These are phyloP conservation scores for Garcia nutans DNA, from an alignment of 345 rosid species.

Conservation along the genomic window DNA sequence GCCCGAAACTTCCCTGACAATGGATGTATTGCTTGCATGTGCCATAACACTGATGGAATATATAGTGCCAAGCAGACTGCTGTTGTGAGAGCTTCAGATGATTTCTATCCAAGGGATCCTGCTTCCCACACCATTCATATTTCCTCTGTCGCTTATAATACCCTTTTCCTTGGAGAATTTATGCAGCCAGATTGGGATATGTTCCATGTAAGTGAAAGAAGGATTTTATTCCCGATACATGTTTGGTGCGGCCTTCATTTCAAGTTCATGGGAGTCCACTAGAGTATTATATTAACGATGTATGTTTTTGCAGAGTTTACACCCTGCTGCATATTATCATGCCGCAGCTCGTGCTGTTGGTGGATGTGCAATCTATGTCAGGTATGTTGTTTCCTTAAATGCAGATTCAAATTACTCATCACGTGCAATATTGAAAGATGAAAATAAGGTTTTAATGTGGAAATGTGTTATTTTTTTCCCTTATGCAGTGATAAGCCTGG, in stretches of 20 bases:
- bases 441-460: not conserved
- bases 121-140: conserved; percentile 97
- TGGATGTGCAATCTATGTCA: conserved; percentile 96
- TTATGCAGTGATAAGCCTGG: conserved; percentile 87
- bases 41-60: conserved; percentile 90
- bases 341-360: conserved; percentile 95
- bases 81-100: conserved; percentile 93
- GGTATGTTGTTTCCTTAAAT: conserved; percentile 36
- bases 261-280: not conserved
- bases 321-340: conserved; percentile 94
- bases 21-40: conserved; percentile 96
- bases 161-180: conserved; percentile 92
- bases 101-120: conserved; percentile 87
- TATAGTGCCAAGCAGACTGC: conserved; percentile 95
- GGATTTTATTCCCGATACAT: not conserved
- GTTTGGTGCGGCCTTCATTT: not conserved
- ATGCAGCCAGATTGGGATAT: conserved; percentile 99
- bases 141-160: conserved; percentile 87
- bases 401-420: not conserved
- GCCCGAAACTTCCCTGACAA: conserved; percentile 78
- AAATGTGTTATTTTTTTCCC: not conserved
- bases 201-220: conserved; percentile 81
- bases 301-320: conserved; percentile 66
- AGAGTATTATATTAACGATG: not conserved
- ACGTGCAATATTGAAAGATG: not conserved